These are phyloP conservation scores for Aspergillus sojae DNA, from an alignment of 2,329 filamentous ascomycete genomes.

Conservation along the genomic window DNA sequence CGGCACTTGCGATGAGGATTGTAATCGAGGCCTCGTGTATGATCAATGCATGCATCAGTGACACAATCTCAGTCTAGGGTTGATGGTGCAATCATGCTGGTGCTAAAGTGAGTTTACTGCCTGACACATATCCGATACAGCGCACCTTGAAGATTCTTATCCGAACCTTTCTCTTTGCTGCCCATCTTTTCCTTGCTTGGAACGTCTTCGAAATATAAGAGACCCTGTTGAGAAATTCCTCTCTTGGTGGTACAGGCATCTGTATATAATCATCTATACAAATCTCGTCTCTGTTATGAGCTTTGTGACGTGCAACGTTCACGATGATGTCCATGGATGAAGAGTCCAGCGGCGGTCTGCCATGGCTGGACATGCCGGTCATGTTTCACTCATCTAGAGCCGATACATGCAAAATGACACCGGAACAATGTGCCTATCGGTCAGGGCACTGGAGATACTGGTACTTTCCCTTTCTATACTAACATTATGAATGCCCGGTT, in stretches of 20 bases:
- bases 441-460: constrained; percentile 33
- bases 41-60: not conserved
- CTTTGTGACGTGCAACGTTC: not conserved
- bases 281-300: not conserved
- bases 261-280: not conserved
- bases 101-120: not conserved
- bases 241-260: not conserved
- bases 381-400: constrained; percentile 34
- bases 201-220: no score
- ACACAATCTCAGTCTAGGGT: not conserved
- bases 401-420: constrained; percentile 32
- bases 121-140: not conserved
- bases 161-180: not conserved
- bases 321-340: constrained; percentile 22
- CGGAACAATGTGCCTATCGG: constrained; percentile 34
- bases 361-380: constrained; percentile 37
- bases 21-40: not conserved
- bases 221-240: not conserved
- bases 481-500: not conserved
- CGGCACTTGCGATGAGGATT: not conserved
- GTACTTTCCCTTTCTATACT: constrained; percentile 20
- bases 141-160: not conserved
- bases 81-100: not conserved
- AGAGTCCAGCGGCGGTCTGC: constrained; percentile 13
- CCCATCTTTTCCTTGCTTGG: not conserved